Evolutionary conservation across 345 rosid genomes (phyloP).

Genomic region (Eucalyptus cloeziana): DNA sequence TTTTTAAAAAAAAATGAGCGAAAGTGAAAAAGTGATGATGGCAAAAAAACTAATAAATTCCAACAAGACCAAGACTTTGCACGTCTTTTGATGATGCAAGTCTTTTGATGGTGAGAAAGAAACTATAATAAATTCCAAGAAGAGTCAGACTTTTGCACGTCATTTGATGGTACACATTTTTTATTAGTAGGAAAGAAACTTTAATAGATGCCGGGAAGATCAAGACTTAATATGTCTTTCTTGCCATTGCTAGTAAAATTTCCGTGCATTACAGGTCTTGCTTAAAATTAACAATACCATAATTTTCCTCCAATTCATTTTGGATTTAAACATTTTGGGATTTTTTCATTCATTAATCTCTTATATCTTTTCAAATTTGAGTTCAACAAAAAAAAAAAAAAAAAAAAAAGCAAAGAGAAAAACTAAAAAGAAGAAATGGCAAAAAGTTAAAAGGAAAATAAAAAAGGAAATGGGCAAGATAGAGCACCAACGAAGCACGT

Average conservation of each 20-base stretch:
- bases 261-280: background rate
- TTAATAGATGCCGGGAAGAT: no score
- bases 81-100: no score
- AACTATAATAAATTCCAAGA: fast-evolving
- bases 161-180: no score
- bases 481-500: background rate
- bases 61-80: no score
- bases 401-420: background rate
- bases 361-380: background rate
- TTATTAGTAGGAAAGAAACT: no score
- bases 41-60: no score
- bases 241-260: background rate
- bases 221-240: background rate
- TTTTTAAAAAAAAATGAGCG: no score
- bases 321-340: background rate
- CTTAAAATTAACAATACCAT: background rate
- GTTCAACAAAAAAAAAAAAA: background rate
- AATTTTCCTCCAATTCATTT: background rate
- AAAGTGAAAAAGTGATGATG: no score
- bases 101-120: no score
- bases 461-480: background rate
- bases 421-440: background rate
- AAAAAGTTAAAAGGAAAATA: background rate
- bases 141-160: no score
- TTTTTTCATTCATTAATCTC: background rate